These are phyloP conservation scores for Saccharomyces pastorianus DNA, from an alignment of 1,139 yeast species.

Conservation along the genomic window DNA sequence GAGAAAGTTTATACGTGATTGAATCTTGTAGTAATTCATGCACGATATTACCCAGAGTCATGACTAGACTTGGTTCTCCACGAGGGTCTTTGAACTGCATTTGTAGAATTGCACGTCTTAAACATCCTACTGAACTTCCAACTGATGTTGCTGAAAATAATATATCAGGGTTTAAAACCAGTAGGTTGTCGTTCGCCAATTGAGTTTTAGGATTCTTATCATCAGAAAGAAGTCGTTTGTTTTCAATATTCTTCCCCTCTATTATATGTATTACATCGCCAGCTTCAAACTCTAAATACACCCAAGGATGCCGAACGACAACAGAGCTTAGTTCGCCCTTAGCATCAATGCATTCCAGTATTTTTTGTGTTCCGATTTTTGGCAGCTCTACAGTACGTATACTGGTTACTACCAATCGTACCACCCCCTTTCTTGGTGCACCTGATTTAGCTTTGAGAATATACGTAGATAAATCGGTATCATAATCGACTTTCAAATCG, in stretches of 20 bases:
- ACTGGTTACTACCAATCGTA: constrained; percentile 37
- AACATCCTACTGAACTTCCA: constrained; percentile 67
- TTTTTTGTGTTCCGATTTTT: constrained; percentile 38
- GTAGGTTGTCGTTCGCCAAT: constrained; percentile 46
- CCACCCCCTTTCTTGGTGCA: constrained; percentile 40
- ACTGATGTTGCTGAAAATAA: constrained; percentile 75
- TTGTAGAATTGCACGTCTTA: constrained; percentile 58
- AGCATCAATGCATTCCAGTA: constrained; percentile 41
- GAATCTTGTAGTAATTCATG: constrained; percentile 75
- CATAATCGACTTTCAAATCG: background rate
- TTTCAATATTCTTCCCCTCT: constrained; percentile 35
- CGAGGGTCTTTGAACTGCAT: constrained; percentile 44
- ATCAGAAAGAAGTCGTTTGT: constrained; percentile 27
- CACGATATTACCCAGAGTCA: constrained; percentile 69
- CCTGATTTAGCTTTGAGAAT: constrained; percentile 36
- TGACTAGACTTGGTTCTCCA: constrained; percentile 49
- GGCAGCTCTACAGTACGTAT: constrained; percentile 33
- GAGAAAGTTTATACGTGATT: constrained; percentile 38
- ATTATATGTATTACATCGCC: constrained; percentile 58
- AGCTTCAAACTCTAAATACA: constrained; percentile 35
- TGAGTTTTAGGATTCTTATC: constrained; percentile 40
- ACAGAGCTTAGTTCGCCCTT: constrained; percentile 35
- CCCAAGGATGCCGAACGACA: constrained; percentile 45
- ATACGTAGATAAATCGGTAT: background rate
- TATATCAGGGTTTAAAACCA: constrained; percentile 78